phyloP scores from a whole-genome alignment of 768 basidiomycete genomes.

The Lentinula boryana region DNA sequence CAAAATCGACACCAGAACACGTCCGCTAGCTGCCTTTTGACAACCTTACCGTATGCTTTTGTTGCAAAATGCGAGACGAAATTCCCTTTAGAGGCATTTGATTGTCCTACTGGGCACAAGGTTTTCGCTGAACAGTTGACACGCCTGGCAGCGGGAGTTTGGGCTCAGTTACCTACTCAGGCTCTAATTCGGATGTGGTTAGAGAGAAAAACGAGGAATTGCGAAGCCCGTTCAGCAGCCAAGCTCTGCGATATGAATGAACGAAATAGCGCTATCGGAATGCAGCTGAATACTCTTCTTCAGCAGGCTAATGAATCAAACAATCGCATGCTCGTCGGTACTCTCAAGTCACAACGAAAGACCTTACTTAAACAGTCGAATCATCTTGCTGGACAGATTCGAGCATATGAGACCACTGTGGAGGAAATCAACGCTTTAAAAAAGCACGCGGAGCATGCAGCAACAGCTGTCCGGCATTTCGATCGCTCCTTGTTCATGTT shows the following conservation, averaged over 20 bases:
- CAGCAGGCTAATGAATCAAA: conserved; percentile 24
- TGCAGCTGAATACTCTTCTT: neutral
- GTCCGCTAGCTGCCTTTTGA: neutral
- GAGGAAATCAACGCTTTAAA: neutral
- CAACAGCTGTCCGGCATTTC: neutral
- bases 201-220: conserved; percentile 22
- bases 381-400: neutral
- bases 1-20: neutral
- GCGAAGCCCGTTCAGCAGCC: conserved; percentile 16
- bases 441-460: neutral
- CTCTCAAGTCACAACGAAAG: conserved; percentile 23
- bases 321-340: conserved; percentile 34
- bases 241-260: neutral
- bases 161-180: conserved; percentile 33
- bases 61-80: conserved; percentile 18
- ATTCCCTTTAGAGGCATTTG: conserved; percentile 26
- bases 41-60: conserved; percentile 20
- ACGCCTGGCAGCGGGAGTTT: conserved; percentile 27
- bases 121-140: conserved; percentile 44
- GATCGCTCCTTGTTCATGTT: conserved; percentile 6
- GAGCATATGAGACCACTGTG: neutral
- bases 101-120: conserved; percentile 28
- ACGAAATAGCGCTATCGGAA: neutral
- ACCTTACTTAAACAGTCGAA: conserved; percentile 16
- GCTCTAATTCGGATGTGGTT: conserved; percentile 36